Evolutionary conservation across 2,329 filamentous ascomycete species (phyloP).

Genomic region (Apiospora kogelbergensis): DNA sequence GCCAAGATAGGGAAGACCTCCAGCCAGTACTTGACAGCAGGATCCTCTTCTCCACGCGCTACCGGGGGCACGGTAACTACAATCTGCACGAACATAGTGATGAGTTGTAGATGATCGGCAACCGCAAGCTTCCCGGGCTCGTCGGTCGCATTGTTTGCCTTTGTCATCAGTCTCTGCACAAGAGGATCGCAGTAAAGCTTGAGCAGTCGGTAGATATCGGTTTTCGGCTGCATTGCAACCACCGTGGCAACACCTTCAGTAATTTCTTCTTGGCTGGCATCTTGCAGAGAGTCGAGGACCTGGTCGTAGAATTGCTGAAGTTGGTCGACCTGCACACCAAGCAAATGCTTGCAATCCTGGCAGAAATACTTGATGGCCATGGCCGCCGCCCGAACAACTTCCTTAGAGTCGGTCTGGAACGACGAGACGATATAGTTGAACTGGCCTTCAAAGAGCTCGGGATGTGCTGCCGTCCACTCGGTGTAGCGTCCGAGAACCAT

Average conservation of each 20-base stretch:
- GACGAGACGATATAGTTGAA: constrained; percentile 94
- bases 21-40: constrained; percentile 93
- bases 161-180: constrained; percentile 78
- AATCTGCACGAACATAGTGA: constrained; percentile 84
- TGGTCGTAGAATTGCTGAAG: constrained; percentile 91
- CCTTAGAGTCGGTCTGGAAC: constrained; percentile 84
- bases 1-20: constrained; percentile 88
- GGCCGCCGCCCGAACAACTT: constrained; percentile 88
- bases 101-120: constrained; percentile 87
- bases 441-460: constrained; percentile 87
- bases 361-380: constrained; percentile 97
- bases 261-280: constrained; percentile 88
- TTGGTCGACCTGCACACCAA: constrained; percentile 80
- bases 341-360: constrained; percentile 84
- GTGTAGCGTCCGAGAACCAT: constrained; percentile 97
- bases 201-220: constrained; percentile 79
- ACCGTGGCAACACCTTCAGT: constrained; percentile 94
- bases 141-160: constrained; percentile 81
- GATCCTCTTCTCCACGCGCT: constrained; percentile 71
- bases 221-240: constrained; percentile 78
- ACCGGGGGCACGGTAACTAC: constrained; percentile 70
- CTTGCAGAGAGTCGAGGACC: constrained; percentile 81
- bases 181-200: constrained; percentile 94
- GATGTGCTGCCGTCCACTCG: constrained; percentile 94
- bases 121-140: constrained; percentile 83